Evolutionary conservation across 1,139 yeast species (phyloP).

Genomic region (Saccharomycopsis hybrid): DNA sequence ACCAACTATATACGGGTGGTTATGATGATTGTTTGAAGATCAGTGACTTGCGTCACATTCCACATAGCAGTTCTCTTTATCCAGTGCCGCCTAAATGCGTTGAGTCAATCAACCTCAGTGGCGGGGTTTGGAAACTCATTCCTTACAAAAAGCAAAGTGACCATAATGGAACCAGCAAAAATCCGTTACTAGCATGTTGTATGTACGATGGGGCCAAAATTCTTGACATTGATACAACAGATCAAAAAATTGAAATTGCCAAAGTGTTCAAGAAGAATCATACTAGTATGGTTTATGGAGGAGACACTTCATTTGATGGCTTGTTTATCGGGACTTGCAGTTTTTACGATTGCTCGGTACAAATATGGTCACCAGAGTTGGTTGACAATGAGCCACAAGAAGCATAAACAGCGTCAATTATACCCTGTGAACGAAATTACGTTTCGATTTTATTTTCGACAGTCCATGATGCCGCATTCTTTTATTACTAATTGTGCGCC

Average conservation of each 20-base stretch:
- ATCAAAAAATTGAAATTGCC: constrained; percentile 37
- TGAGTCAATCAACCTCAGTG: constrained; percentile 55
- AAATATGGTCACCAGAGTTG: constrained; percentile 49
- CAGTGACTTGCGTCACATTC: constrained; percentile 57
- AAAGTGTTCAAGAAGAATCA: constrained; percentile 63
- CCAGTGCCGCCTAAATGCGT: constrained; percentile 37
- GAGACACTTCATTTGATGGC: constrained; percentile 75
- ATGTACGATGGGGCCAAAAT: constrained; percentile 94
- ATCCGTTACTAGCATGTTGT: constrained; percentile 77
- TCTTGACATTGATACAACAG: constrained; percentile 31
- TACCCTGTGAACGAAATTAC: too few relatives aligned
- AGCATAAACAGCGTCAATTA: too few relatives aligned
- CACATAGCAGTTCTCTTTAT: constrained; percentile 41
- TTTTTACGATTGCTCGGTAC: constrained; percentile 80
- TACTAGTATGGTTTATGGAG: constrained; percentile 92
- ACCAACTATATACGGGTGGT: constrained; percentile 79
- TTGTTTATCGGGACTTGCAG: constrained; percentile 75
- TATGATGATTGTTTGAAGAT: constrained; percentile 76
- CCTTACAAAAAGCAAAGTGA: constrained; percentile 47
- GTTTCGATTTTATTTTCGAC: too few relatives aligned
- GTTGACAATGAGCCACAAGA: too few relatives aligned
- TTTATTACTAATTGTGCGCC: too few relatives aligned
- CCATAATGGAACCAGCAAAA: constrained; percentile 28
- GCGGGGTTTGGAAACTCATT: constrained; percentile 90
- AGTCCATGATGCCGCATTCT: too few relatives aligned